phyloP scores from a whole-genome alignment of 352 stramenopile species.

The Phytopythium vexans region DNA sequence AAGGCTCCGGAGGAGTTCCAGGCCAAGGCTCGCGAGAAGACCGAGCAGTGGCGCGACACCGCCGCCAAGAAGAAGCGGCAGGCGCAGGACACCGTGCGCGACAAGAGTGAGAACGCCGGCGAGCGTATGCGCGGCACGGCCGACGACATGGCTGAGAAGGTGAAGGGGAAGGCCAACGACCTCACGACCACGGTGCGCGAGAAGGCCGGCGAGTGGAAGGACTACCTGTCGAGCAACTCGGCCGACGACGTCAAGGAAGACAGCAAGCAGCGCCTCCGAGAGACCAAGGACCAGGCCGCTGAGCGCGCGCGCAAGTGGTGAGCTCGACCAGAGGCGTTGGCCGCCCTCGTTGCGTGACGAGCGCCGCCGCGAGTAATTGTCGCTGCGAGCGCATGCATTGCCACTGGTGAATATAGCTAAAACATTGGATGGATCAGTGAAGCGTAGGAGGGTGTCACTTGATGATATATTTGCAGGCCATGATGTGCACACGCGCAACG shows the following conservation, averaged over 20 bases:
- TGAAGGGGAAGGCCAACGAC: conserved; percentile 30
- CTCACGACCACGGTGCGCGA: conserved; percentile 22
- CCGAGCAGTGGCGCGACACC: conserved; percentile 16
- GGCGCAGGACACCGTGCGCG: conserved; percentile 12
- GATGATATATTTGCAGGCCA: too few relatives aligned
- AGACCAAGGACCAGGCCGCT: conserved; percentile 15
- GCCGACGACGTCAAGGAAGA: conserved; percentile 20
- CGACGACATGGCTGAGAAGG: conserved; percentile 30
- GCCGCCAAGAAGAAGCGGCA: conserved; percentile 3
- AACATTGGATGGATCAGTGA: too few relatives aligned
- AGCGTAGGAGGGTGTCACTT: too few relatives aligned
- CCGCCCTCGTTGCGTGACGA: too few relatives aligned
- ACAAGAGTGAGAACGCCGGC: conserved; percentile 19
- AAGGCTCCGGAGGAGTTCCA: conserved; percentile 18
- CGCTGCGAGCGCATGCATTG: too few relatives aligned
- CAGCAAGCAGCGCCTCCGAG: conserved; percentile 14
- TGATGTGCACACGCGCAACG: too few relatives aligned
- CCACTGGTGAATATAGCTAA: too few relatives aligned
- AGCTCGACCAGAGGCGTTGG: too few relatives aligned
- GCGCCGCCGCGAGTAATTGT: too few relatives aligned
- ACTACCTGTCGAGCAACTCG: conserved; percentile 15
- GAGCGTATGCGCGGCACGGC: conserved; percentile 24
- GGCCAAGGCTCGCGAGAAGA: conserved; percentile 24
- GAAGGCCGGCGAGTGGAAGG: conserved; percentile 26
- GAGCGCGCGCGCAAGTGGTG: conserved; percentile 1